phyloP scores from a whole-genome alignment of 129 eudicot genomes.

The Pulicaria dysenterica region DNA sequence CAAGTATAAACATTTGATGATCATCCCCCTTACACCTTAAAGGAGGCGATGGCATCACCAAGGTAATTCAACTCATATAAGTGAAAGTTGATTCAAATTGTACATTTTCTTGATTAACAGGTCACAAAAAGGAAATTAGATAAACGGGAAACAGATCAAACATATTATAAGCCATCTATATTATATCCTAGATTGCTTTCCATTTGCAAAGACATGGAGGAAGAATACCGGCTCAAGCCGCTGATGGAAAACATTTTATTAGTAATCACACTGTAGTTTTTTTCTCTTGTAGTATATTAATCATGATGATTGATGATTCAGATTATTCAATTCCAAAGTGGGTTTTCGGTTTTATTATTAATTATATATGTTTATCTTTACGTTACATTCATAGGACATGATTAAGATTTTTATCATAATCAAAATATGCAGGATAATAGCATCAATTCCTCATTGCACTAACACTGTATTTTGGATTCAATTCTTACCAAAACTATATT shows the following conservation, averaged over 20 bases:
- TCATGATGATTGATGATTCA: too few species aligned
- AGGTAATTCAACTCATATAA: neutral
- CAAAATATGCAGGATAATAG: too few species aligned
- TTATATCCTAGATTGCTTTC: conserved; percentile 13
- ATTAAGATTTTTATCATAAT: too few species aligned
- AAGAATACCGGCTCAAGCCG: conserved; percentile 91
- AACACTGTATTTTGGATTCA: too few species aligned
- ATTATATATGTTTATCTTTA: too few species aligned
- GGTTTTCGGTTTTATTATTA: too few species aligned
- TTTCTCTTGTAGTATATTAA: too few species aligned
- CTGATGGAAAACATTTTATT: conserved; percentile 97
- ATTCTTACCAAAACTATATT: too few species aligned
- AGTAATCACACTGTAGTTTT: too few species aligned
- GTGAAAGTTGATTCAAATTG: neutral
- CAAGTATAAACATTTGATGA: neutral
- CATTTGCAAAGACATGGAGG: neutral
- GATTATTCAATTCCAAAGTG: too few species aligned
- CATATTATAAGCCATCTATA: neutral
- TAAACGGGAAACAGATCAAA: neutral
- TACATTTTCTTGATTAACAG: neutral
- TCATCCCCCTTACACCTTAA: neutral
- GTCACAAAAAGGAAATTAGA: neutral
- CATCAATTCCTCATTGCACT: too few species aligned
- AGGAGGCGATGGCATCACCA: neutral
- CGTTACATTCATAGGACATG: too few species aligned